Evolutionary conservation across 176 grass and related monocot genomes (phyloP).

Genomic region (Avena insularis): DNA sequence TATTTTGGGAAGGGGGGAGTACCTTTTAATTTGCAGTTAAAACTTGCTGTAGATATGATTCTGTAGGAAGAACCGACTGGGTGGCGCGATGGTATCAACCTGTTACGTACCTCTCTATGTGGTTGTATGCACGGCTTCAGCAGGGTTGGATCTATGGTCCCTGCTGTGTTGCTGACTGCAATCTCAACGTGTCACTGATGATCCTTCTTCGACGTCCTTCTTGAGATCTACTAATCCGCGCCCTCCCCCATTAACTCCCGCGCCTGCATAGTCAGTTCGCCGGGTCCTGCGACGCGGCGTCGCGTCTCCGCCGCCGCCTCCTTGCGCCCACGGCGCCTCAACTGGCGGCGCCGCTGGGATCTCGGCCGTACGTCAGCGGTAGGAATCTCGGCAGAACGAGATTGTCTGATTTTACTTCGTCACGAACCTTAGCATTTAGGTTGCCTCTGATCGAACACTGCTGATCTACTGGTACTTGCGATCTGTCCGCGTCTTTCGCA

Average conservation of each 20-base stretch:
- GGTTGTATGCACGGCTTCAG: slow-evolving; percentile 15
- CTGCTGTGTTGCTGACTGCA: neutral
- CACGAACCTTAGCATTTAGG: too few species aligned
- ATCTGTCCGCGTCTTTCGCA: too few species aligned
- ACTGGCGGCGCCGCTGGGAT: neutral
- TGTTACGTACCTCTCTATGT: neutral
- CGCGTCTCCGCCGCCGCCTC: neutral
- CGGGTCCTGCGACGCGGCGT: neutral
- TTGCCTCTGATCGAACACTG: too few species aligned
- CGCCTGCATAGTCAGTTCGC: neutral
- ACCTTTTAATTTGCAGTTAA: neutral
- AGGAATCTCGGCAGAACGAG: slow-evolving; percentile 2
- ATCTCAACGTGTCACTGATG: neutral
- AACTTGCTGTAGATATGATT: slow-evolving; percentile 30
- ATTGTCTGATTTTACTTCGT: too few species aligned
- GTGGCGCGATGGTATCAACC: neutral
- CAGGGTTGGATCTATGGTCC: neutral
- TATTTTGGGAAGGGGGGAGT: too few species aligned
- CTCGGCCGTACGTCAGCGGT: slow-evolving; percentile 73
- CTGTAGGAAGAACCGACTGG: neutral
- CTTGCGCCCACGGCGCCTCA: neutral
- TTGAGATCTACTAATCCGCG: too few species aligned
- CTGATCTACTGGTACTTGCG: too few species aligned
- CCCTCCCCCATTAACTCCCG: neutral
- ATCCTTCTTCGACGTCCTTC: too few species aligned